phyloP scores from a whole-genome alignment of 371 early-diverging fungal genomes.

The Dichotomocladium elegans region DNA sequence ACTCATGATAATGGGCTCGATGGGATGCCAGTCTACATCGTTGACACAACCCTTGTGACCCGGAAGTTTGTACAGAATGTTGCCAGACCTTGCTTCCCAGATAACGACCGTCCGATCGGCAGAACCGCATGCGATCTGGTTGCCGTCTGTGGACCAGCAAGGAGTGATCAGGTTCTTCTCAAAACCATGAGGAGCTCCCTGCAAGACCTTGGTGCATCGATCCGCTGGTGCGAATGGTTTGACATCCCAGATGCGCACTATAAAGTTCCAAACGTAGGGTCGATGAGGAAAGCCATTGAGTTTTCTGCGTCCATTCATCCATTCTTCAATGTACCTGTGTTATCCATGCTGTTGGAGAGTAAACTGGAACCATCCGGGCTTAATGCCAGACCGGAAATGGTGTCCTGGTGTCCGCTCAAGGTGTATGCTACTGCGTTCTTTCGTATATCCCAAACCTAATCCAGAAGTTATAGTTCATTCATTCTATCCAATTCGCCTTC shows the following conservation, averaged over 20 bases:
- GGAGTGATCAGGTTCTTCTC: constrained; percentile 91
- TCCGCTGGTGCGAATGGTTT: constrained; percentile 79
- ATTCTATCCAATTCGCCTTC: neutral
- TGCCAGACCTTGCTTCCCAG: constrained; percentile 88
- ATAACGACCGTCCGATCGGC: constrained; percentile 93
- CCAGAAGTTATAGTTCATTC: constrained; percentile 61
- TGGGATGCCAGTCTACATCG: constrained; percentile 95
- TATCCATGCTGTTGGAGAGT: constrained; percentile 89
- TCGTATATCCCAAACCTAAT: constrained; percentile 88
- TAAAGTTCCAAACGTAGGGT: constrained; percentile 15
- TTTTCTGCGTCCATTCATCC: no score
- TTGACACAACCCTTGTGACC: constrained; percentile 97
- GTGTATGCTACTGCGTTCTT: constrained; percentile 62
- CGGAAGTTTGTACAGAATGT: constrained; percentile 89
- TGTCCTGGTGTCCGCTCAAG: constrained; percentile 84
- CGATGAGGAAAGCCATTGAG: no score
- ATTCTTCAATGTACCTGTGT: constrained; percentile 55
- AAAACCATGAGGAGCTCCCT: constrained; percentile 92
- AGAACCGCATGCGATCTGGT: constrained; percentile 85
- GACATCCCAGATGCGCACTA: constrained; percentile 91
- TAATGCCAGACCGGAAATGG: constrained; percentile 82
- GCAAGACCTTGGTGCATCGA: constrained; percentile 64
- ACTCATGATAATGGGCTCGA: constrained; percentile 83
- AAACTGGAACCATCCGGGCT: constrained; percentile 82
- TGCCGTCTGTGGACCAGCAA: constrained; percentile 88